phyloP scores from a whole-genome alignment of 495 filamentous ascomycete genomes.

The Rhypophila decipiens region DNA sequence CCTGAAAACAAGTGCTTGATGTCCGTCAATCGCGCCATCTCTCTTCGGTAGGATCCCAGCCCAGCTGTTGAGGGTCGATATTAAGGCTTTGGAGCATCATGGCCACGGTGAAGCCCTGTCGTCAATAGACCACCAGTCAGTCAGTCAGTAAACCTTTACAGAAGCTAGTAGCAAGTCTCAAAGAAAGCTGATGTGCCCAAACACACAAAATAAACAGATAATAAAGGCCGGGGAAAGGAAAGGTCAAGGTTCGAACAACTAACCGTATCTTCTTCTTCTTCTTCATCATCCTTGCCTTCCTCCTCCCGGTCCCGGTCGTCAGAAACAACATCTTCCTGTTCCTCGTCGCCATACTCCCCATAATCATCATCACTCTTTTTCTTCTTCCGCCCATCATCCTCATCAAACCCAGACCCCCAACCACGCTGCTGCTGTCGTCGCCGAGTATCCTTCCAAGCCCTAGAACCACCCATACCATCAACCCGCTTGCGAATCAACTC shows the following conservation, averaged over 20 bases:
- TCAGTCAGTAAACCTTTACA: not conserved
- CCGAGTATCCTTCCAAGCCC: slow-evolving; percentile 19
- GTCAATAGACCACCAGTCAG: slow-evolving; percentile 7
- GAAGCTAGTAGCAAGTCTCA: not conserved
- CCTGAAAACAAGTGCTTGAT: no score
- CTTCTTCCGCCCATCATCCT: not conserved
- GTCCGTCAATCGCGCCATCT: slow-evolving; percentile 20
- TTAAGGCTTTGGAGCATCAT: slow-evolving; percentile 28
- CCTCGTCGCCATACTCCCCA: slow-evolving; percentile 5
- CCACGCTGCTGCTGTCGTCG: slow-evolving; percentile 5
- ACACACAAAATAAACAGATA: not conserved
- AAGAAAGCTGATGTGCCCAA: not conserved
- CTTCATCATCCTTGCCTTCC: slow-evolving; percentile 8
- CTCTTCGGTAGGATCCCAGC: slow-evolving; percentile 21
- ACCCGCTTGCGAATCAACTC: slow-evolving; percentile 20
- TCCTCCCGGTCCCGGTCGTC: not conserved
- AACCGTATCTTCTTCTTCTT: not conserved
- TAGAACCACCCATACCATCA: slow-evolving; percentile 20
- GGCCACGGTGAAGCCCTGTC: slow-evolving; percentile 23
- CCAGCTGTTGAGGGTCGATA: slow-evolving; percentile 23
- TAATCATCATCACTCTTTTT: not conserved
- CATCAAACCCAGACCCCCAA: slow-evolving; percentile 5
- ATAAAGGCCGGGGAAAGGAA: slow-evolving; percentile 1
- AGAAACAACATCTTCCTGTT: not conserved
- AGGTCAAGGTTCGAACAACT: not conserved